A percentile compares a stretch with the other conserved stretches of the same genome.
These are phyloP conservation scores for Boletus subcaerulescens DNA, from an alignment of 768 basidiomycete species.

Conservation along the genomic window DNA sequence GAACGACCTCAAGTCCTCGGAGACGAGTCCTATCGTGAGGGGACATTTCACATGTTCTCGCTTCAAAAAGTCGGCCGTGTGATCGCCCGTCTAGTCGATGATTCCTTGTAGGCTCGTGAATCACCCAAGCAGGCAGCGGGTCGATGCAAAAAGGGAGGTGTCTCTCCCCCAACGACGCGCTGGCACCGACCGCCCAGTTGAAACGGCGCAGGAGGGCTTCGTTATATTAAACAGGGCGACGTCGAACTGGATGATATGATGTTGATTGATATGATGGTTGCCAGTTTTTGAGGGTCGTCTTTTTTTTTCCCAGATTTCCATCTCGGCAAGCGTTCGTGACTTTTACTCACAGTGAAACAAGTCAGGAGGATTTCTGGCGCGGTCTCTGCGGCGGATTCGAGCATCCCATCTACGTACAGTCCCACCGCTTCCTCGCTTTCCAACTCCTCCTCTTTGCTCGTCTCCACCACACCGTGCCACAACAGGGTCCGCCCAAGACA, in stretches of 20 bases:
- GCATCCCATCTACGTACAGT: slow-evolving; percentile 8
- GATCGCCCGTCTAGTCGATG: background rate
- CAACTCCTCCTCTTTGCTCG: background rate
- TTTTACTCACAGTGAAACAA: slow-evolving; percentile 12
- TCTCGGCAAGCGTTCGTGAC: slow-evolving; percentile 7
- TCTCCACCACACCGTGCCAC: background rate
- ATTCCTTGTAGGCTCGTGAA: slow-evolving; percentile 1
- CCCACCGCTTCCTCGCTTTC: background rate
- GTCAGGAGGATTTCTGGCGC: slow-evolving; percentile 16
- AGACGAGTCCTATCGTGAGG: background rate
- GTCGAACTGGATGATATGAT: background rate
- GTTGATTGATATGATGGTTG: background rate
- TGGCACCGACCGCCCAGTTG: background rate
- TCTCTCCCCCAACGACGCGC: slow-evolving; percentile 1
- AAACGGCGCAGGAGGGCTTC: background rate
- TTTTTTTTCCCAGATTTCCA: background rate
- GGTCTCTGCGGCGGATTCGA: slow-evolving; percentile 14
- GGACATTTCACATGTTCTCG: background rate
- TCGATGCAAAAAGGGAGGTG: slow-evolving; percentile 7
- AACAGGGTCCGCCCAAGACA: background rate
- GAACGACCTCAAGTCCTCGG: slow-evolving; percentile 17
- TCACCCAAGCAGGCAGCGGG: slow-evolving; percentile 3
- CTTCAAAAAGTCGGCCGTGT: background rate
- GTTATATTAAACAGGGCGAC: background rate
- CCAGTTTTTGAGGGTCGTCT: background rate